phyloP scores from a whole-genome alignment of 148 eudicot species.

The Fagopyrum esculentum region DNA sequence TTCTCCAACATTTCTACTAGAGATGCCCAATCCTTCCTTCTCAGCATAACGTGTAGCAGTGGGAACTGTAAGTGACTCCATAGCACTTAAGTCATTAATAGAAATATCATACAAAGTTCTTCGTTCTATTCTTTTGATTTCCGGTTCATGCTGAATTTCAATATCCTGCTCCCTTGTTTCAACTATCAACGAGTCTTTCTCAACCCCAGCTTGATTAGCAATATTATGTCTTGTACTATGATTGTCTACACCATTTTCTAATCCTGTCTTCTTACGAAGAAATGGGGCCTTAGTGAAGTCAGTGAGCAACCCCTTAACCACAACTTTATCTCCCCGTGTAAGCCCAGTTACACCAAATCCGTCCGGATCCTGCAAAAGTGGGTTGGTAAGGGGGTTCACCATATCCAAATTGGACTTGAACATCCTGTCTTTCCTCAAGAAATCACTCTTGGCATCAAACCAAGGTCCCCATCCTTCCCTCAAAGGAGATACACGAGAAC shows the following conservation, averaged over 20 bases:
- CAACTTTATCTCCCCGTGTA: conserved; percentile 60
- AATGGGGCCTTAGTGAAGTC: conserved; percentile 50
- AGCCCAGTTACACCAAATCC: conserved; percentile 55
- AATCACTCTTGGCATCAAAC: conserved; percentile 92
- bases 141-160: conserved; percentile 16
- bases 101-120: conserved; percentile 36
- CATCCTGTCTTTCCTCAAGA: conserved; percentile 75
- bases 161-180: conserved; percentile 4
- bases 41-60: conserved; percentile 4
- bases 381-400: conserved; percentile 64
- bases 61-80: conserved; percentile 12
- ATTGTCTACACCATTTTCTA: conserved; percentile 11
- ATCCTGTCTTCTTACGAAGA: conserved; percentile 38
- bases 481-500: conserved; percentile 40
- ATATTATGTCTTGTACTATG: conserved; percentile 3
- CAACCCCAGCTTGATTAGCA: conserved; percentile 3
- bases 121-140: conserved; percentile 29
- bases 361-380: conserved; percentile 82
- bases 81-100: conserved; percentile 7
- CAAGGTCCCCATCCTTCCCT: conserved; percentile 92
- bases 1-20: conserved; percentile 8
- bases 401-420: conserved; percentile 70
- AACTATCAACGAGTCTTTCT: conserved; percentile 12
- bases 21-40: conserved; percentile 13
- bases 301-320: conserved; percentile 42